Percentiles rank a stretch among this genome's conserved stretches.
phyloP scores from a whole-genome alignment of 495 filamentous ascomycete genomes.

The Tuber melanosporum region DNA sequence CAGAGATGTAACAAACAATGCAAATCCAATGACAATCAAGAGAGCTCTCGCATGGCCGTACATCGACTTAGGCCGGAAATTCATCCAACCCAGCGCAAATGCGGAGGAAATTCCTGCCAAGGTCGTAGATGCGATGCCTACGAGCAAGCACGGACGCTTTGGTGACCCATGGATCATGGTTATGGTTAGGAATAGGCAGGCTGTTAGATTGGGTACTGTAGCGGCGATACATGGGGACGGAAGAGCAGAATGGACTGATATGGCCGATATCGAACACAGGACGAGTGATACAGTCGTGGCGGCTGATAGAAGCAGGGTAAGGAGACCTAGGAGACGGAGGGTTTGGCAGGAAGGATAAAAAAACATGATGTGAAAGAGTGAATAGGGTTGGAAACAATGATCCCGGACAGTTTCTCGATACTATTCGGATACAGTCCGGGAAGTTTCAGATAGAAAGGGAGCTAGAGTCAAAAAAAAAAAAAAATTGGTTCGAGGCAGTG shows the following conservation, averaged over 20 bases:
- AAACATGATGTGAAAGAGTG: slow-evolving; percentile 29
- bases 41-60: slow-evolving; percentile 26
- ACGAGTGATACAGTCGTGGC: slow-evolving; percentile 29
- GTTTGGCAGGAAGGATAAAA: slow-evolving; percentile 23
- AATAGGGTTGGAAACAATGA: background rate
- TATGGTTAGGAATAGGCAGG: slow-evolving; percentile 21
- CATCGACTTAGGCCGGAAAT: slow-evolving; percentile 30
- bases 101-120: slow-evolving; percentile 28
- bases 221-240: slow-evolving; percentile 28
- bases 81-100: slow-evolving; percentile 33
- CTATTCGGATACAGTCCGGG: slow-evolving; percentile 1
- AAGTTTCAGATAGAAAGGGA: background rate
- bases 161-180: slow-evolving; percentile 17
- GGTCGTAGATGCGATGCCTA: slow-evolving; percentile 24
- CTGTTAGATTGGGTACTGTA: slow-evolving; percentile 24
- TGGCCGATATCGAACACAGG: slow-evolving; percentile 30
- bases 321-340: slow-evolving; percentile 27
- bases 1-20: slow-evolving; percentile 32
- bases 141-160: slow-evolving; percentile 21
- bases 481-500: background rate
- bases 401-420: slow-evolving; percentile 5
- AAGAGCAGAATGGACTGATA: slow-evolving; percentile 24
- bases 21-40: slow-evolving; percentile 35
- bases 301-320: slow-evolving; percentile 25
- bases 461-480: background rate